Evolutionary conservation across 139 green algal species (phyloP), one percentile per base, ranked within the genome.

Genomic region (Chlamydomonas incerta): DNA sequence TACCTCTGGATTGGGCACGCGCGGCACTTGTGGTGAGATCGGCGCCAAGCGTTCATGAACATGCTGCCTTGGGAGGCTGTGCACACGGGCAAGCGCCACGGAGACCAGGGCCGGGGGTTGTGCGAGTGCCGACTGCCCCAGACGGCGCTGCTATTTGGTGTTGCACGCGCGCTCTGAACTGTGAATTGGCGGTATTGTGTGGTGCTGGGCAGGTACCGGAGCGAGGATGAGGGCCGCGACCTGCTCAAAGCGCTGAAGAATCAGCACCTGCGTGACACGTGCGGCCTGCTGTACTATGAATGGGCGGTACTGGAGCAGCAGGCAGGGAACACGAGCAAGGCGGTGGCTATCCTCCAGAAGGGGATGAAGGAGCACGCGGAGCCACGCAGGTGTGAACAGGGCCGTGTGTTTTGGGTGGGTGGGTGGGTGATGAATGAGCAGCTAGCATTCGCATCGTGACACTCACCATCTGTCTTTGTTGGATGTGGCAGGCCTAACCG

Each of bases 191-290:
- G n/a, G n/a, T n/a, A n/a, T n/a, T n/a, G n/a, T n/a, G n/a, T n/a
- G n/a, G n/a, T n/a, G n/a, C n/a, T n/a, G n/a, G n/a, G n/a, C 86
- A 93, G 90, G 86, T 58, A 67, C 46, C 72, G 52, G 20, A 93
- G 91, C 60, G 82, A 93, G 41, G 96, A 98, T 69, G 96, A 98
- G 57, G 96, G 93, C 2, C 86, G 95, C 8, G 96, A 98, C 80
- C 95, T 94, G 0, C 95, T 98, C 86, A 97, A 98, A 88, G 95
- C 90, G 34, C 91, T 99, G 21, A 96, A 95, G 67, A 94, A 93
- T 75, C 92, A 96, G 83, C 86, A 90, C 26, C 92, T 98, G 33
- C 34, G 73, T 5, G 71, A 86, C 65, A 47, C 34, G 28, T 60
- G 80, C 58, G 80, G 60, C 3, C 71, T 68, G 41, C 87, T 98